Evolutionary conservation across 495 filamentous ascomycete genomes (phyloP).

Genomic region (Hypoxylon rickii): DNA sequence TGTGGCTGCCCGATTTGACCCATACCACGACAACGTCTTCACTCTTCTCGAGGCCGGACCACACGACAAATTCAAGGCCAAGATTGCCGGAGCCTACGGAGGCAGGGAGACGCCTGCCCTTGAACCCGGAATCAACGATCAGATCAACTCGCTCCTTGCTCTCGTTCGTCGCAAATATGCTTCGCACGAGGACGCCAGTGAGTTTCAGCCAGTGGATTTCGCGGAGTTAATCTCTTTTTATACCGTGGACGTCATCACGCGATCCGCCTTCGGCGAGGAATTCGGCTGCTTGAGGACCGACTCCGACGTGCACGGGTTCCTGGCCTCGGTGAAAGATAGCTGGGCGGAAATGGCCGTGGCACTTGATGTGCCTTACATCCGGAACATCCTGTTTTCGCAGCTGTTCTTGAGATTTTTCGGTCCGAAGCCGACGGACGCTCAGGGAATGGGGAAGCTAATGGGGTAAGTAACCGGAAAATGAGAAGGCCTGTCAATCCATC

Average conservation of each 20-base stretch:
- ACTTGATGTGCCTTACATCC: slow-evolving; percentile 35
- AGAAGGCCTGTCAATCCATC: too few relatives aligned
- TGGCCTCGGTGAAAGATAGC: slow-evolving; percentile 55
- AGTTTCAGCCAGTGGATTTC: slow-evolving; percentile 39
- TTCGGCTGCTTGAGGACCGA: slow-evolving; percentile 66
- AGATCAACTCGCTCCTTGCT: slow-evolving; percentile 48
- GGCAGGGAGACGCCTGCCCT: slow-evolving; percentile 36
- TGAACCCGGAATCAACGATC: slow-evolving; percentile 53
- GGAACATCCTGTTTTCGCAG: slow-evolving; percentile 27
- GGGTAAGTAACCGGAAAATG: too few relatives aligned
- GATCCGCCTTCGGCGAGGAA: slow-evolving; percentile 65
- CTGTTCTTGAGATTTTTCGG: slow-evolving; percentile 27
- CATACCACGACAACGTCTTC: slow-evolving; percentile 45
- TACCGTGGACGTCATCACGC: slow-evolving; percentile 67
- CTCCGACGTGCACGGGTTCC: slow-evolving; percentile 60
- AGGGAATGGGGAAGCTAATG: slow-evolving; percentile 52
- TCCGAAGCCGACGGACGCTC: slow-evolving; percentile 25
- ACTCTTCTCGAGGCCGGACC: slow-evolving; percentile 19
- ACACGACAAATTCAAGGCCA: slow-evolving; percentile 39
- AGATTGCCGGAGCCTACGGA: slow-evolving; percentile 33
- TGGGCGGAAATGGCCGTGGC: slow-evolving; percentile 42
- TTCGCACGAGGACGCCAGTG: slow-evolving; percentile 57
- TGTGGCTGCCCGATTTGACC: slow-evolving; percentile 45
- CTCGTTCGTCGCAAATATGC: slow-evolving; percentile 54
- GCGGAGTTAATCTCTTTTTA: slow-evolving; percentile 54